These are phyloP conservation scores for Rhizomucor miehei DNA, from an alignment of 371 early-diverging fungal species.

Conservation along the genomic window DNA sequence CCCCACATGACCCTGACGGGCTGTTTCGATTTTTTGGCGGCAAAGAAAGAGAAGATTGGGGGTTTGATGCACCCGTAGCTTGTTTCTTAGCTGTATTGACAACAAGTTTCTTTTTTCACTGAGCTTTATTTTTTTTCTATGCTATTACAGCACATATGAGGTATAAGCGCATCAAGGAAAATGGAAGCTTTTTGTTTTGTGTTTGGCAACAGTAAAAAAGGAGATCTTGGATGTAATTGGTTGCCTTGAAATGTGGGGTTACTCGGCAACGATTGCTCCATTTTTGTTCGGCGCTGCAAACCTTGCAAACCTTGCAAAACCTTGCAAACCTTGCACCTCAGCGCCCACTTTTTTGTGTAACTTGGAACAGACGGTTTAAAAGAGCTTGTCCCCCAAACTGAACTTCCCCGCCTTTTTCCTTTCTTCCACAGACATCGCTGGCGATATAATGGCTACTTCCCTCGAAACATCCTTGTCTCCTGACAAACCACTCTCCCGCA, in stretches of 20 bases:
- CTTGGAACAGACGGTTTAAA: neutral
- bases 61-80: too few species aligned
- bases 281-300: neutral
- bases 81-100: too few species aligned
- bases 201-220: too few species aligned
- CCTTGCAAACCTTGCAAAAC: too few species aligned
- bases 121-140: too few species aligned
- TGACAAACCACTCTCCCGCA: slow-evolving; percentile 18
- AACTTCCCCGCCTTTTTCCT: slow-evolving; percentile 10
- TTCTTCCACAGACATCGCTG: slow-evolving; percentile 15
- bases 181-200: too few species aligned
- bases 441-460: slow-evolving; percentile 14
- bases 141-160: too few species aligned
- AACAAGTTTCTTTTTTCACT: too few species aligned
- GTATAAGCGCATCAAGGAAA: too few species aligned
- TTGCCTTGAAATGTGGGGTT: slow-evolving; percentile 1
- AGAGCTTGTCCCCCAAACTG: neutral
- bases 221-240: neutral
- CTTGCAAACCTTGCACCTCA: slow-evolving; percentile 1
- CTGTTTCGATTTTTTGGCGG: neutral
- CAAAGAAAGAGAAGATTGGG: too few species aligned
- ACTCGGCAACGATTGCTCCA: neutral
- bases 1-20: slow-evolving; percentile 1
- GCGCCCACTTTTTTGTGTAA: slow-evolving; percentile 6
- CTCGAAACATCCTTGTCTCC: slow-evolving; percentile 9